Conservation (phyloP, 2,329 filamentous ascomycete genomes). For the Cladosporium sp. region DNA sequence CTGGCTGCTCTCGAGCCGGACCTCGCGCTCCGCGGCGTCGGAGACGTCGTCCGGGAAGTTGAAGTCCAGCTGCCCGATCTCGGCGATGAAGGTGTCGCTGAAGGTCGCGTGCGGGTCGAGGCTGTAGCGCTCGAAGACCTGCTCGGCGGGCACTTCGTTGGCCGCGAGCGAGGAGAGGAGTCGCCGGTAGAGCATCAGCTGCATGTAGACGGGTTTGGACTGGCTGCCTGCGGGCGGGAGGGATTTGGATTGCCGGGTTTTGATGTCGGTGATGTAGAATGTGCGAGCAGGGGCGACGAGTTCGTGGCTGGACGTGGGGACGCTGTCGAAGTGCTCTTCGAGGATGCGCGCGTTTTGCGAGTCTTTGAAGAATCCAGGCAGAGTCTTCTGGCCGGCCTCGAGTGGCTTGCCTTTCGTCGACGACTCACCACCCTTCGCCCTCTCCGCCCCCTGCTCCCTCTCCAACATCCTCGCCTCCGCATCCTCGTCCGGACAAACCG, state of each 20-base stretch:
- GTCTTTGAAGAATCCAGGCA: slow-evolving; percentile 24
- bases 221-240: slow-evolving; percentile 59
- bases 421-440: slow-evolving; percentile 7
- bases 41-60: slow-evolving; percentile 40
- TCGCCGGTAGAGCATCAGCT: slow-evolving; percentile 83
- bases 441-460: slow-evolving; percentile 25
- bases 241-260: slow-evolving; percentile 64
- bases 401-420: slow-evolving; percentile 27
- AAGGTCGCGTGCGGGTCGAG: slow-evolving; percentile 62
- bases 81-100: slow-evolving; percentile 70
- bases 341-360: slow-evolving; percentile 13
- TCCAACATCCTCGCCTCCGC: slow-evolving; percentile 56
- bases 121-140: slow-evolving; percentile 64
- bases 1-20: slow-evolving; percentile 30
- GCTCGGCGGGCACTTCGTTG: slow-evolving; percentile 61
- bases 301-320: slow-evolving; percentile 13
- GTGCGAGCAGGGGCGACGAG: too few relatives aligned
- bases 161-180: slow-evolving; percentile 72
- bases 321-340: slow-evolving; percentile 7
- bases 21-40: slow-evolving; percentile 21
- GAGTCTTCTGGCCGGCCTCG: slow-evolving; percentile 29
- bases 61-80: slow-evolving; percentile 64
- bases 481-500: slow-evolving; percentile 65
- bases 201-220: slow-evolving; percentile 71
- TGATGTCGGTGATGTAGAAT: slow-evolving; percentile 81